phyloP scores from a whole-genome alignment of 208 protist species.

The Tritrichomonas foetus region DNA sequence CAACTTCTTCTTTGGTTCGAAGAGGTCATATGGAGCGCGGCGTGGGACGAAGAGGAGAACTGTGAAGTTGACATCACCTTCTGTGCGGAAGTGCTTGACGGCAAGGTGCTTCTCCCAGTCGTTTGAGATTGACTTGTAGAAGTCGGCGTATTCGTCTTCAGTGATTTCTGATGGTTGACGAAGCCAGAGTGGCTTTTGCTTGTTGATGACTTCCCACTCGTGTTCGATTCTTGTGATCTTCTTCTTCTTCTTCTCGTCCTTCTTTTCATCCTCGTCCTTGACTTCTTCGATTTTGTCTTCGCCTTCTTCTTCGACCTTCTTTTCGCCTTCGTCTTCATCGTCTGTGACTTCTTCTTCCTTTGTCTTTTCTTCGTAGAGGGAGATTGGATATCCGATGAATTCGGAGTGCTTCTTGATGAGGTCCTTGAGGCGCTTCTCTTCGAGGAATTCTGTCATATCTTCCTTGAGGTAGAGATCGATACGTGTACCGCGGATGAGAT shows the following conservation, averaged over 20 bases:
- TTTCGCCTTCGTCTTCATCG: constrained; percentile 29
- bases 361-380: constrained; percentile 57
- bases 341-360: constrained; percentile 43
- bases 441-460: constrained; percentile 74
- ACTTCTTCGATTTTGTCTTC: constrained; percentile 54
- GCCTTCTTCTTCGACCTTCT: constrained; percentile 48
- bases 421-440: constrained; percentile 85
- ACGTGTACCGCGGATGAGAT: constrained; percentile 83
- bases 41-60: constrained; percentile 87
- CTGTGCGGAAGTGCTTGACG: constrained; percentile 92
- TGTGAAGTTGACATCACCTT: constrained; percentile 90
- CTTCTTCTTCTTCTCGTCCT: constrained; percentile 59
- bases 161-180: constrained; percentile 83
- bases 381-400: constrained; percentile 97
- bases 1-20: constrained; percentile 88
- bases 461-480: constrained; percentile 90
- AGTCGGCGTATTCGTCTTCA: constrained; percentile 93
- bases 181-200: constrained; percentile 94
- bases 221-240: constrained; percentile 53
- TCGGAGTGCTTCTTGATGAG: constrained; percentile 97
- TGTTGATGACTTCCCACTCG: constrained; percentile 93
- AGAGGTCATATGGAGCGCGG: constrained; percentile 91
- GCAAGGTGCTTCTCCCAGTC: constrained; percentile 92
- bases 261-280: constrained; percentile 47
- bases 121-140: constrained; percentile 95